Evolutionary conservation across 129 eudicot genomes (phyloP), one percentile per base, ranked within the genome.

Genomic region (Kitagawia praeruptora): DNA sequence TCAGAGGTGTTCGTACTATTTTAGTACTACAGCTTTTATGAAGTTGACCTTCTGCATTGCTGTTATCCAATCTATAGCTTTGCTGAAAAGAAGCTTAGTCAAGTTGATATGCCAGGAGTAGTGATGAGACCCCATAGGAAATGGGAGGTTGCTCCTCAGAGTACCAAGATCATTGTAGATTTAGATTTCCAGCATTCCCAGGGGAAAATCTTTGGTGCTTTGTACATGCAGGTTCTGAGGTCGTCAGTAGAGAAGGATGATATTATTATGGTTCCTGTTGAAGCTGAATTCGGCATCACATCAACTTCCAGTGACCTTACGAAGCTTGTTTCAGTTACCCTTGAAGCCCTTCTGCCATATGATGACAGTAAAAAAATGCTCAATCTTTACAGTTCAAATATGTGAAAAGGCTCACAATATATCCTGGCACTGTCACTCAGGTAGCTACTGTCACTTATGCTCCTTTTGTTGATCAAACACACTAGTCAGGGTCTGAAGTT

Each of bases 341-440:
- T 90, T 61, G 85, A 83, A 67, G 85, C 89, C 41, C 63, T 89
- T 53, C 80, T 75, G 48, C 87, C 90, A 41, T 86, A 87, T 81
- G 87, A 86, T 83, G 81, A 73, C 21, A 80, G 85, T 82, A 90
- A 80, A 88, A 88, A 44, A 74, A 76, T 74, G 28, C 77, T 4
- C 75, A 77, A 66, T 54, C 46, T 77, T 86, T 95, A 18, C 84
- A 80, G 81, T 81, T 85, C 45, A 95, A 87, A 79, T 89, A 86
- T 64, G 77, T 81, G 1, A 90, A 90, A 82, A 96, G 97, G 61
- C 85, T 95, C n/a, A 75, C 90, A 27, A 85, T 95, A 77, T 95
- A 87, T 81, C 98, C 98, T 28, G 78, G 86, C 67, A 80, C 89
- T 45, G 78, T 81, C 64, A 91, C 98, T 77, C 92, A 87, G 78